Evolutionary conservation across 768 basidiomycete species (phyloP).

Genomic region (Tricholoma matsutake): DNA sequence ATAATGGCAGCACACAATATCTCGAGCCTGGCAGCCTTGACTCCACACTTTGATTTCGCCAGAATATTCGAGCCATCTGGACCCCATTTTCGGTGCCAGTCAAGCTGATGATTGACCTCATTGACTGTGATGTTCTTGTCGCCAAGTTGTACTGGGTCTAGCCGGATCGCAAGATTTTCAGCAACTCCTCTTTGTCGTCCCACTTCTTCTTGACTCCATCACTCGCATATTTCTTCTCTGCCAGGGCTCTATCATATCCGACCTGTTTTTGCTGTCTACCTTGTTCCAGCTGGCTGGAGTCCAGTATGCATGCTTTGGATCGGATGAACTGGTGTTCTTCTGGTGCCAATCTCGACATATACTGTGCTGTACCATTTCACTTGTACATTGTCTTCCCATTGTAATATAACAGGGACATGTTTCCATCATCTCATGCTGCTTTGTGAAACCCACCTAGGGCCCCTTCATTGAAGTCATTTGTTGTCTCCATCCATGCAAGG

Average conservation of each 20-base stretch:
- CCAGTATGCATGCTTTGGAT: background rate
- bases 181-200: background rate
- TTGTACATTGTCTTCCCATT: too few relatives aligned
- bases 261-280: background rate
- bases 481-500: slow-evolving; percentile 12
- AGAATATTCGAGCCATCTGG: background rate
- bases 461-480: slow-evolving; percentile 20
- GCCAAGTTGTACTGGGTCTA: background rate
- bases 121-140: background rate
- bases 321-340: background rate
- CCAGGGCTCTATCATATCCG: background rate
- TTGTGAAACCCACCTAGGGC: slow-evolving; percentile 6
- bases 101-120: background rate
- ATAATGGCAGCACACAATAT: background rate
- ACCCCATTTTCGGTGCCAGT: background rate
- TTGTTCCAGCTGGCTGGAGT: background rate
- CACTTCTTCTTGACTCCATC: background rate
- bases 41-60: background rate
- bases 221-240: background rate
- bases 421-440: background rate
- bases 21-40: background rate
- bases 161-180: background rate
- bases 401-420: too few relatives aligned
- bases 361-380: background rate
- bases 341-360: background rate